Evolutionary conservation across 2,329 filamentous ascomycete genomes (phyloP).

Genomic region (Colletotrichum tropicicola): DNA sequence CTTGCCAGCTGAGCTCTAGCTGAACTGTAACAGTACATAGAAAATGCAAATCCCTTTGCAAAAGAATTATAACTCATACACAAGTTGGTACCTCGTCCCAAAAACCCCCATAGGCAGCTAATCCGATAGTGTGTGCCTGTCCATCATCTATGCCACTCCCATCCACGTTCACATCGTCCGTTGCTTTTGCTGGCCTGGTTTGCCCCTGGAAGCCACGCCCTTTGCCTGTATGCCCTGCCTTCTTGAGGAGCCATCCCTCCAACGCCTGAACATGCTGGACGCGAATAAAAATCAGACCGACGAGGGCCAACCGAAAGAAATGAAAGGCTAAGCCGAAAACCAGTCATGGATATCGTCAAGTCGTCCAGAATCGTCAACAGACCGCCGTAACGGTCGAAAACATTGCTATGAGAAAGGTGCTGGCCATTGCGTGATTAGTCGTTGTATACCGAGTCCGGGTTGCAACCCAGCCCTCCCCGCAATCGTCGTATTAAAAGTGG

Average conservation of each 20-base stretch:
- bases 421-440: conserved; percentile 1
- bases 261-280: conserved; percentile 31
- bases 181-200: conserved; percentile 21
- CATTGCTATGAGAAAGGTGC: conserved; percentile 18
- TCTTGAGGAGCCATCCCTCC: conserved; percentile 22
- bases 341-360: conserved; percentile 31
- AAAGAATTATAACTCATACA: conserved; percentile 31
- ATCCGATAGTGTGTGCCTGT: conserved; percentile 9
- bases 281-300: conserved; percentile 13
- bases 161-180: not conserved
- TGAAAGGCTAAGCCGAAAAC: conserved; percentile 20
- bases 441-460: conserved; percentile 1
- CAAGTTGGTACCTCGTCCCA: conserved; percentile 22
- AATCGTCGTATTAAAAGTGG: conserved; percentile 5
- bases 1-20: conserved; percentile 21
- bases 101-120: conserved; percentile 11
- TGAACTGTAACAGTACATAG: conserved; percentile 30
- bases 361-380: conserved; percentile 29
- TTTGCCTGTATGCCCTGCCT: conserved; percentile 11
- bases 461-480: not conserved
- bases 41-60: conserved; percentile 31
- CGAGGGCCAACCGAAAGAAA: conserved; percentile 21
- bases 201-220: conserved; percentile 16
- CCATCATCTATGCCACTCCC: conserved; percentile 18
- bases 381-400: conserved; percentile 19